phyloP scores from a whole-genome alignment of 495 filamentous ascomycete species.

The Penicillium macrosclerotiorum region DNA sequence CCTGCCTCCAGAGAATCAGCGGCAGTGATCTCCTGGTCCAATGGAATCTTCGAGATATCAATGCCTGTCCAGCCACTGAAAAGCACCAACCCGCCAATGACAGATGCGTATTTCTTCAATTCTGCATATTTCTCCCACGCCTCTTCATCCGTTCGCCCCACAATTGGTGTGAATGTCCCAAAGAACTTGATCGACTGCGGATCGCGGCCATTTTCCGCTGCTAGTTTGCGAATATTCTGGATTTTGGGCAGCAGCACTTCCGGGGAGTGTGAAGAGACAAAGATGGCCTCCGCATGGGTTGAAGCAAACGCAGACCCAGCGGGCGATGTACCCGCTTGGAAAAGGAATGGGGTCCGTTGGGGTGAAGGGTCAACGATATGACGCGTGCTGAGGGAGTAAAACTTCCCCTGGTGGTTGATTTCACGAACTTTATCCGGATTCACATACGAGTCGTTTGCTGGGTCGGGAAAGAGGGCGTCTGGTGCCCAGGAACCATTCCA shows the following conservation, averaged over 20 bases:
- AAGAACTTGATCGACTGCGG: conserved; percentile 60
- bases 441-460: conserved; percentile 48
- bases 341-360: conserved; percentile 61
- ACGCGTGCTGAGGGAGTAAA: conserved; percentile 48
- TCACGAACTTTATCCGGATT: conserved; percentile 55
- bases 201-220: conserved; percentile 50
- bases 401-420: conserved; percentile 60
- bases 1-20: conserved; percentile 52
- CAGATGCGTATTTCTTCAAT: conserved; percentile 49
- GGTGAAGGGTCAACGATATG: conserved; percentile 61
- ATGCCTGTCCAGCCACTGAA: conserved; percentile 64
- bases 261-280: conserved; percentile 56
- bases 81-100: conserved; percentile 55
- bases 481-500: conserved; percentile 63
- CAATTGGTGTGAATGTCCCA: conserved; percentile 54
- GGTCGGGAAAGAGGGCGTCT: conserved; percentile 50
- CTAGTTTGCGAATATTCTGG: conserved; percentile 52
- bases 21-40: conserved; percentile 55
- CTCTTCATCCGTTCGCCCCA: conserved; percentile 57
- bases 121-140: conserved; percentile 53
- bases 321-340: conserved; percentile 61
- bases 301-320: conserved; percentile 59
- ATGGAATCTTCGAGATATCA: conserved; percentile 54
- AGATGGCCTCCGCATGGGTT: conserved; percentile 62
- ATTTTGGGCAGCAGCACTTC: conserved; percentile 51